Conservation (phyloP, 495 filamentous ascomycete species). For the Penicillium pulvis region DNA sequence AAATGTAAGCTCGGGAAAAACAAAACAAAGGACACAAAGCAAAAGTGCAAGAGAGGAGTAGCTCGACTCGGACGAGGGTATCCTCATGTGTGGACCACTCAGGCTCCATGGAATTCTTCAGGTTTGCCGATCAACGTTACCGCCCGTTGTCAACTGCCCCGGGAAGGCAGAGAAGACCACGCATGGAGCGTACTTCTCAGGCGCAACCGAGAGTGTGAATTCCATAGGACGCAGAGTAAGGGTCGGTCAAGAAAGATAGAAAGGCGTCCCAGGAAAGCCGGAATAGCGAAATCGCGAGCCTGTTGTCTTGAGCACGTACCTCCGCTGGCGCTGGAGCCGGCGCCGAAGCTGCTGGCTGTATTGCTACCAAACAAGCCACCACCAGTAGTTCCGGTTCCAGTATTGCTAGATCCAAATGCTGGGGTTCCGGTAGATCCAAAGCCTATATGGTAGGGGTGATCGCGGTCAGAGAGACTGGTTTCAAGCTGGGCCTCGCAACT, state of each 20-base stretch:
- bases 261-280: not conserved
- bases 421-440: constrained; percentile 55
- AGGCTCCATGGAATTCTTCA: not conserved
- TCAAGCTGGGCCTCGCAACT: constrained; percentile 34
- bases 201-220: not conserved
- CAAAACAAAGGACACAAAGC: constrained; percentile 13
- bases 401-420: constrained; percentile 39
- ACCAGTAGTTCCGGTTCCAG: constrained; percentile 31
- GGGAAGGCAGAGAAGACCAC: constrained; percentile 1
- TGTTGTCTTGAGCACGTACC: constrained; percentile 49
- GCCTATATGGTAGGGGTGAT: constrained; percentile 53
- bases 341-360: constrained; percentile 55
- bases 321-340: constrained; percentile 59
- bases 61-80: not conserved
- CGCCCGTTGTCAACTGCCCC: not conserved
- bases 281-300: constrained; percentile 37
- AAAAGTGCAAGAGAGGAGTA: not conserved
- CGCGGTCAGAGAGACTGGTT: constrained; percentile 47
- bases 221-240: not conserved
- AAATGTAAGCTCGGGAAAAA: constrained; percentile 7
- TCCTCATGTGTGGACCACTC: constrained; percentile 1
- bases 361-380: constrained; percentile 49
- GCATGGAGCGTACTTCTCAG: constrained; percentile 1
- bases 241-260: constrained; percentile 2
- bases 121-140: constrained; percentile 4